Evolutionary conservation across 495 filamentous ascomycete species (phyloP).

Genomic region (Letharia lupina): DNA sequence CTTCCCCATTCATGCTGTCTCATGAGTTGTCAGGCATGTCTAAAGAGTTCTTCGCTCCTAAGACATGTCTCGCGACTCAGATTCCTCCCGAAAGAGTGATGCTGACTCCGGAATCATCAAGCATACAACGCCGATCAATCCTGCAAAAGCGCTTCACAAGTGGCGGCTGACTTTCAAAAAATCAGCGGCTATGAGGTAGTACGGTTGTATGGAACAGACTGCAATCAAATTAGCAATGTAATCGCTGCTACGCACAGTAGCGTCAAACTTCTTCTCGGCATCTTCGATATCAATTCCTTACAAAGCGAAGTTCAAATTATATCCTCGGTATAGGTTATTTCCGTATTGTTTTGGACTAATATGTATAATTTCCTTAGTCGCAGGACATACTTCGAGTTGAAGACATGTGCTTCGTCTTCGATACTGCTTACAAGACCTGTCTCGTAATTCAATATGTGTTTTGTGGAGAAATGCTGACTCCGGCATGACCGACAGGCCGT

Average conservation of each 20-base stretch:
- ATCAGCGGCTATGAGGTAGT: constrained; percentile 49
- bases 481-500: constrained; percentile 30
- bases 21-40: too few species aligned
- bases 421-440: background rate
- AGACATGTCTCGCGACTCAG: too few species aligned
- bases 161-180: constrained; percentile 53
- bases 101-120: too few species aligned
- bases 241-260: constrained; percentile 48
- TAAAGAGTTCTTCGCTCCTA: too few species aligned
- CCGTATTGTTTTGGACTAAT: background rate
- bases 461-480: background rate
- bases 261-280: constrained; percentile 63
- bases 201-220: constrained; percentile 76
- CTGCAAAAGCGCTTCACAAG: constrained; percentile 58
- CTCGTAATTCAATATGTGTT: background rate
- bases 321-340: constrained; percentile 24
- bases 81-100: too few species aligned
- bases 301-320: constrained; percentile 45
- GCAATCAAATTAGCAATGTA: constrained; percentile 57
- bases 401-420: background rate
- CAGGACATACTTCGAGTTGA: background rate
- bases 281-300: constrained; percentile 57
- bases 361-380: background rate
- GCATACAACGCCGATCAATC: constrained; percentile 55
- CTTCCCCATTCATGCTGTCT: too few species aligned